Conservation (phyloP, 352 stramenopile genomes). For the Phytopythium delawarense region DNA sequence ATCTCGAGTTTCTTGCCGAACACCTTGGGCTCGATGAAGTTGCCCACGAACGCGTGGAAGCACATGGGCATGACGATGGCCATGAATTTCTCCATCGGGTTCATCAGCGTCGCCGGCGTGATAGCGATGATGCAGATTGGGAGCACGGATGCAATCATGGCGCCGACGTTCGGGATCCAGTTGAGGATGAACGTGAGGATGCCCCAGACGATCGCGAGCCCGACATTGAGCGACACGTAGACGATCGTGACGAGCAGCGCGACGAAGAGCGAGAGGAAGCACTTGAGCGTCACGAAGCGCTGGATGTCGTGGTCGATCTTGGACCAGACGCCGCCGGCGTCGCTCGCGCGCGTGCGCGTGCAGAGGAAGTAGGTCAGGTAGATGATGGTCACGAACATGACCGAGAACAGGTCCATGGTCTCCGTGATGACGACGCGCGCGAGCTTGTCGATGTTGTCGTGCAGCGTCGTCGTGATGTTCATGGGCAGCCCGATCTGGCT, state of each 20-base stretch:
- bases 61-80: slow-evolving; percentile 81
- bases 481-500: slow-evolving; percentile 73
- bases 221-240: slow-evolving; percentile 88
- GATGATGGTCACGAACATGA: slow-evolving; percentile 89
- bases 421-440: slow-evolving; percentile 80
- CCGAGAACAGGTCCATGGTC: slow-evolving; percentile 88
- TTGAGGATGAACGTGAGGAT: slow-evolving; percentile 89
- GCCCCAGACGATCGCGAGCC: slow-evolving; percentile 82
- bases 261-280: slow-evolving; percentile 85
- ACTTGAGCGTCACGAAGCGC: slow-evolving; percentile 87
- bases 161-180: slow-evolving; percentile 87
- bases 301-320: slow-evolving; percentile 89
- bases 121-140: slow-evolving; percentile 87
- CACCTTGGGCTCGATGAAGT: slow-evolving; percentile 87
- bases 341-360: slow-evolving; percentile 76
- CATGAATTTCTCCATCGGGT: slow-evolving; percentile 87
- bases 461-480: slow-evolving; percentile 87
- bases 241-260: slow-evolving; percentile 85
- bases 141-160: slow-evolving; percentile 82
- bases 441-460: slow-evolving; percentile 89
- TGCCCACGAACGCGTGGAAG: slow-evolving; percentile 88
- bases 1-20: slow-evolving; percentile 87
- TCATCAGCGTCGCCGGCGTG: slow-evolving; percentile 80
- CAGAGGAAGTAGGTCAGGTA: slow-evolving; percentile 88
- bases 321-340: slow-evolving; percentile 83